Percentiles rank a stretch among this genome's conserved stretches.
phyloP scores from a whole-genome alignment of 495 filamentous ascomycete genomes.

The Bryoglossum gracile region DNA sequence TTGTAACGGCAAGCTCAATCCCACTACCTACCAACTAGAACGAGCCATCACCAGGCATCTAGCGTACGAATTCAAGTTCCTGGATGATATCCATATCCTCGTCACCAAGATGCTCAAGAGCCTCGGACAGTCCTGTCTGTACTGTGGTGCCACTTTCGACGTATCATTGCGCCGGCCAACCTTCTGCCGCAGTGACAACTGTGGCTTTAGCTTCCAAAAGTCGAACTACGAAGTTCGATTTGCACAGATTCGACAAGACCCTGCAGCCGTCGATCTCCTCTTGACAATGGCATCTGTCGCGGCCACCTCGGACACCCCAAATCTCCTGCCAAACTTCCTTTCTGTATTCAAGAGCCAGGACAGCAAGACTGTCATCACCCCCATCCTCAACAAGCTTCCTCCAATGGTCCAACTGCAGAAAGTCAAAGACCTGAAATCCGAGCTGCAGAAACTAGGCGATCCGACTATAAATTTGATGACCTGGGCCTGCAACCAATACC shows the following conservation, averaged over 20 bases:
- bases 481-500: conserved; percentile 27
- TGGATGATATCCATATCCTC: conserved; percentile 9
- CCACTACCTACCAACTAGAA: conserved; percentile 17
- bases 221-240: conserved; percentile 11
- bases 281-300: conserved; percentile 23
- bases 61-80: background rate
- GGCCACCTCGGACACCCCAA: conserved; percentile 13
- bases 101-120: conserved; percentile 4
- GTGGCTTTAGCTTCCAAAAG: conserved; percentile 11
- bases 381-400: conserved; percentile 22
- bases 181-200: conserved; percentile 12
- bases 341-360: no score
- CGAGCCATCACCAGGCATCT: conserved; percentile 19
- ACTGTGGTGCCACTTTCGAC: conserved; percentile 19
- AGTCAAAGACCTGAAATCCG: background rate
- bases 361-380: background rate
- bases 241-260: conserved; percentile 8
- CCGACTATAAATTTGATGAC: conserved; percentile 20
- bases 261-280: conserved; percentile 13
- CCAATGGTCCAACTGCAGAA: background rate
- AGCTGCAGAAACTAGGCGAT: conserved; percentile 4
- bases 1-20: conserved; percentile 8
- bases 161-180: conserved; percentile 19
- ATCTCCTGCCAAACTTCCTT: conserved; percentile 26
- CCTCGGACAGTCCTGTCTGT: conserved; percentile 18